Conservation (phyloP, 257 asterid species). For the Solanum verrucosum region DNA sequence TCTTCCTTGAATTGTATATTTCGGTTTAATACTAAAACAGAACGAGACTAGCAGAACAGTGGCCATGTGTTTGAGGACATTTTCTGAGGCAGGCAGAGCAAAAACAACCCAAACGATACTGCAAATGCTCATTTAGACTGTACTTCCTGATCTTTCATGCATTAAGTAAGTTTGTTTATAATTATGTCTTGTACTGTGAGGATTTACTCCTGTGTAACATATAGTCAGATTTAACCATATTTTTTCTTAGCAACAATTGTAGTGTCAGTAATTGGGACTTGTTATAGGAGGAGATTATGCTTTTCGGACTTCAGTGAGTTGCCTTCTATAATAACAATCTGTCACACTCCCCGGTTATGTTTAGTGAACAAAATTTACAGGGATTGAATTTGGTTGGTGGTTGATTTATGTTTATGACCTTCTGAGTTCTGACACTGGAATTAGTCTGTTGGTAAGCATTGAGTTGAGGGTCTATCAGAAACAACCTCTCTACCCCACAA, state of each 20-base stretch:
- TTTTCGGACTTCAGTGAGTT: neutral
- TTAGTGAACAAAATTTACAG: neutral
- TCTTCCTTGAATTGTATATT: neutral
- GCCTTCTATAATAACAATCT: neutral
- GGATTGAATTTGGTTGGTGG: neutral
- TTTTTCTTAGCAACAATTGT: neutral
- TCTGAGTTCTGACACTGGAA: neutral
- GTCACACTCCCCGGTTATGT: neutral
- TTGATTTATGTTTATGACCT: neutral
- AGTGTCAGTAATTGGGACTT: neutral
- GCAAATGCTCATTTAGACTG: slow-evolving; percentile 3
- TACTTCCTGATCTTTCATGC: neutral
- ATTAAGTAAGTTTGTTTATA: neutral
- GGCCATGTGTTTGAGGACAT: slow-evolving; percentile 57
- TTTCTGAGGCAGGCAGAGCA: slow-evolving; percentile 39
- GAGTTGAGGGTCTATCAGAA: neutral
- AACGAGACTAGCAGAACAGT: slow-evolving; percentile 57
- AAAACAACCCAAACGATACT: slow-evolving; percentile 29
- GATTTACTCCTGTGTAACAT: neutral
- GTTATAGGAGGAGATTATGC: neutral
- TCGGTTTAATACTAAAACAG: slow-evolving; percentile 50
- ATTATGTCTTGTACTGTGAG: neutral
- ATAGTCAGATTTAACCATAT: neutral
- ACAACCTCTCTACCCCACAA: neutral
- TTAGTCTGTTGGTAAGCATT: neutral